Evolutionary conservation across 2,329 filamentous ascomycete genomes (phyloP).

Genomic region (Neocucurbitaria cava): DNA sequence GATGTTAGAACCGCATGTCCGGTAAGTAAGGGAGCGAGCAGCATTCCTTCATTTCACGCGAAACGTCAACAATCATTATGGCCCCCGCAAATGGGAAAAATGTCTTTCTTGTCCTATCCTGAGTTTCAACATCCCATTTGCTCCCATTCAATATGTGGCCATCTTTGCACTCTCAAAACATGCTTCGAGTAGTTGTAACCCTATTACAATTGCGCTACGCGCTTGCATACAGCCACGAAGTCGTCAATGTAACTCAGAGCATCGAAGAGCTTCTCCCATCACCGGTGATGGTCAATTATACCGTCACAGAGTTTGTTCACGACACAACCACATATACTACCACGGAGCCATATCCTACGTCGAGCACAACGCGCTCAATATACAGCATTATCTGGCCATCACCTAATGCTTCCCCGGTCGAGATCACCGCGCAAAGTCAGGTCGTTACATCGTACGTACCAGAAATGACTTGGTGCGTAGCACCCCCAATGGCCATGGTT

Average conservation of each 20-base stretch:
- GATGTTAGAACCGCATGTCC: neutral
- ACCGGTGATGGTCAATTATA: constrained; percentile 14
- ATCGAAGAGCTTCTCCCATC: constrained; percentile 5
- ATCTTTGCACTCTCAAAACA: neutral
- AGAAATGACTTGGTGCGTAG: constrained; percentile 52
- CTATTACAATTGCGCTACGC: constrained; percentile 9
- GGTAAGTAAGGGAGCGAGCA: neutral
- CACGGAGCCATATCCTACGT: constrained; percentile 13
- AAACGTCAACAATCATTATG: constrained; percentile 8
- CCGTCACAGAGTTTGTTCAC: constrained; percentile 14
- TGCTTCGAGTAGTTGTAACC: constrained; percentile 2
- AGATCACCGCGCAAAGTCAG: constrained; percentile 53
- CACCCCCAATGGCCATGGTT: constrained; percentile 46
- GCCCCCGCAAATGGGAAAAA: neutral
- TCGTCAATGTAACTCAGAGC: constrained; percentile 18
- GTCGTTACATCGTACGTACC: constrained; percentile 53
- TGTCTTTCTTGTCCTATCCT: neutral
- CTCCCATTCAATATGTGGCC: neutral
- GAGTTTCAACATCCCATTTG: neutral
- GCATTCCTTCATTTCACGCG: constrained; percentile 7
- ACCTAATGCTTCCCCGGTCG: constrained; percentile 50
- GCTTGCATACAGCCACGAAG: constrained; percentile 16
- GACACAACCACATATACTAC: neutral
- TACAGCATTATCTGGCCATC: constrained; percentile 52
- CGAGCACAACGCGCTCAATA: constrained; percentile 24